These are phyloP conservation scores for Phytophthora rubi DNA, from an alignment of 352 stramenopile genomes.

Conservation along the genomic window DNA sequence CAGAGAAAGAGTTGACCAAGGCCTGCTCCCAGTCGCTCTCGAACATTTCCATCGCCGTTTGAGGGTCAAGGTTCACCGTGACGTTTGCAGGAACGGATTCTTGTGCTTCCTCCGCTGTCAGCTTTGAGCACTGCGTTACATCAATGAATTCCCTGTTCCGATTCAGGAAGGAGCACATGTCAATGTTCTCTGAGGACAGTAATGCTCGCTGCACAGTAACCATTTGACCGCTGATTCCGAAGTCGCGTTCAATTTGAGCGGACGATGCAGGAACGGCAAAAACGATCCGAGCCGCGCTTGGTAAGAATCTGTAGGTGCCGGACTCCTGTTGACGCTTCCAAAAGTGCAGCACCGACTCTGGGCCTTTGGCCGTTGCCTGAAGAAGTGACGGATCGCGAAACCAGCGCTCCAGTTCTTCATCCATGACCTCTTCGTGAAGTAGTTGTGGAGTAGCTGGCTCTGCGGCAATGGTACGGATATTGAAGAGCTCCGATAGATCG, in stretches of 20 bases:
- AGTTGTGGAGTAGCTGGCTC: too few species aligned
- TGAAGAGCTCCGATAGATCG: too few species aligned
- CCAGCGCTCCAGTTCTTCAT: neutral
- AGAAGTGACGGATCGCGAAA: neutral
- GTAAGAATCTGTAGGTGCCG: neutral
- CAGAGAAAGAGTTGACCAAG: constrained; percentile 10
- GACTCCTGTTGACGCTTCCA: neutral
- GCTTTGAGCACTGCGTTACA: too few species aligned
- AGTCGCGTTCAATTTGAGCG: neutral
- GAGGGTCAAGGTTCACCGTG: constrained; percentile 1
- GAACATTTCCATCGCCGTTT: constrained; percentile 14
- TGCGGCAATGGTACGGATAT: too few species aligned
- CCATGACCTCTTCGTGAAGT: neutral
- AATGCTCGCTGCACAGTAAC: neutral
- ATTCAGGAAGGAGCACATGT: neutral
- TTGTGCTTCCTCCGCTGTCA: too few species aligned
- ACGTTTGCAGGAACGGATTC: too few species aligned
- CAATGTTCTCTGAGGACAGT: neutral
- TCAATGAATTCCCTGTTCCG: neutral
- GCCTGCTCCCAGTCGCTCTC: constrained; percentile 17
- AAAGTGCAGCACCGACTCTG: neutral
- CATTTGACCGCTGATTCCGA: neutral
- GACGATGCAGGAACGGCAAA: neutral
- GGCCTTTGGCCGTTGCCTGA: neutral
- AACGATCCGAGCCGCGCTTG: neutral